Evolutionary conservation across 208 protist genomes (phyloP), one percentile per base, ranked within the genome.

Genomic region (Leishmania tropica): DNA sequence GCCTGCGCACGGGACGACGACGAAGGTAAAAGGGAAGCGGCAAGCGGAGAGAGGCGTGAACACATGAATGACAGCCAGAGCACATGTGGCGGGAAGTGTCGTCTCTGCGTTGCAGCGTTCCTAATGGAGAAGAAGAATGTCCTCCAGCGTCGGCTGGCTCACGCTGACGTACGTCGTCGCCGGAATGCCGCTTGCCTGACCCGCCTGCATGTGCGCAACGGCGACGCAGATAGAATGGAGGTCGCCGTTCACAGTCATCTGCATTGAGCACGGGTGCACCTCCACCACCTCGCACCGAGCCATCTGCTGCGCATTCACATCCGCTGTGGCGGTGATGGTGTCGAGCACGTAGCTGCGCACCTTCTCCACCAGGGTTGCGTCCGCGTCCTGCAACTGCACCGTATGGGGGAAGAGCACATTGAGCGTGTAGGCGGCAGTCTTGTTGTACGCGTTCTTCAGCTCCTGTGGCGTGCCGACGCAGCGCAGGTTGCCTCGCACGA

Each of bases 401-500:
- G 81, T 79, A 74, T 76, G 79, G 24, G 82, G 81, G 76, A 95
- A 93, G 35, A 88, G 79, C 40, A 95, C 85, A 47, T 85, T 74
- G 74, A 95, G 81, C 19, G 87, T 86, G 86, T 93, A 96, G 40
- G 83, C 79, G 37, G 81, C 70, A 47, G 91, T 87, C 60, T 76
- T 76, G 40, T 86, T 89, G 81, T 89, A 95, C 21, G 74, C 70
- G 11, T 78, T 76, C 78, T 90, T 89, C 75, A 99, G 81, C 74
- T 96, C 90, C 80, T 90, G 86, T 62, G 83, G 83, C 4, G 85
- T 91, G 45, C 97, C 97, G n/a, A 98, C 74, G 83, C 96, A 99
- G 21, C 88, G 88, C 53, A 99, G 81, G 60, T 80, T 84, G 74
- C 98, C 98, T 40, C 91, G 83, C 72, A 89, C 88, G 87, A 99